Evolutionary conservation across 2,329 filamentous ascomycete species (phyloP).

Genomic region (Anthostomella pinea): DNA sequence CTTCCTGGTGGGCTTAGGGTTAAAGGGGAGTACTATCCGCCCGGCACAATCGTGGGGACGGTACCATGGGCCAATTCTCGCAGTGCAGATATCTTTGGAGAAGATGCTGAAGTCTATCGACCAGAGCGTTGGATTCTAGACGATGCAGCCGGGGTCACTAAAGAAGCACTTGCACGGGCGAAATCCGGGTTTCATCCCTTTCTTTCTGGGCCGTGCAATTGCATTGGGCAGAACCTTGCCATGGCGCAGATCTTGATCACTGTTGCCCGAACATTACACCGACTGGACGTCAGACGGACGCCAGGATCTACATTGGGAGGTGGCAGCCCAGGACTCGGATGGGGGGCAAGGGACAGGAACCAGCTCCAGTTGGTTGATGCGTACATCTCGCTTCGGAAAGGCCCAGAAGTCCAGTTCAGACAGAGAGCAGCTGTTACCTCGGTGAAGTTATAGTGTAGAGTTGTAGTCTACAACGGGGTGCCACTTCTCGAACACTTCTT

Average conservation of each 20-base stretch:
- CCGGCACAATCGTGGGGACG: constrained; percentile 21
- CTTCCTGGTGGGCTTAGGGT: constrained; percentile 18
- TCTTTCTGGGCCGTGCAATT: constrained; percentile 12
- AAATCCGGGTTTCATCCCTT: constrained; percentile 20
- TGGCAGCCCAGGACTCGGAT: constrained; percentile 11
- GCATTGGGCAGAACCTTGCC: constrained; percentile 21
- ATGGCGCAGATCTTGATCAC: constrained; percentile 24
- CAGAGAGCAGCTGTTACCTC: constrained; percentile 15
- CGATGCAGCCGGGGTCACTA: constrained; percentile 5
- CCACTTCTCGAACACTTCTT: too few relatives aligned
- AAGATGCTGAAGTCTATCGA: constrained; percentile 15
- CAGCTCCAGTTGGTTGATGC: constrained; percentile 24
- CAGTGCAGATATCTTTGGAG: constrained; percentile 12
- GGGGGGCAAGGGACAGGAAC: constrained; percentile 12
- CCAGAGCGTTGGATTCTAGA: constrained; percentile 27
- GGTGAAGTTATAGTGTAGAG: too few relatives aligned
- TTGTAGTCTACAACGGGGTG: too few relatives aligned
- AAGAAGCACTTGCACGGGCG: constrained; percentile 8
- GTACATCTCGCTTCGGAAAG: constrained; percentile 21
- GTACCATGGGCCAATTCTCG: constrained; percentile 11
- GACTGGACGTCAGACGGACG: constrained; percentile 19
- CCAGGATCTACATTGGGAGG: constrained; percentile 23
- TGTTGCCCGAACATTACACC: constrained; percentile 20
- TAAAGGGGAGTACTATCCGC: constrained; percentile 18
- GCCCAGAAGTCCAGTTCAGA: constrained; percentile 25